Evolutionary conservation across 2,329 filamentous ascomycete species (phyloP), one percentile per base, ranked within the genome.

Genomic region (Juglanconis sp.): DNA sequence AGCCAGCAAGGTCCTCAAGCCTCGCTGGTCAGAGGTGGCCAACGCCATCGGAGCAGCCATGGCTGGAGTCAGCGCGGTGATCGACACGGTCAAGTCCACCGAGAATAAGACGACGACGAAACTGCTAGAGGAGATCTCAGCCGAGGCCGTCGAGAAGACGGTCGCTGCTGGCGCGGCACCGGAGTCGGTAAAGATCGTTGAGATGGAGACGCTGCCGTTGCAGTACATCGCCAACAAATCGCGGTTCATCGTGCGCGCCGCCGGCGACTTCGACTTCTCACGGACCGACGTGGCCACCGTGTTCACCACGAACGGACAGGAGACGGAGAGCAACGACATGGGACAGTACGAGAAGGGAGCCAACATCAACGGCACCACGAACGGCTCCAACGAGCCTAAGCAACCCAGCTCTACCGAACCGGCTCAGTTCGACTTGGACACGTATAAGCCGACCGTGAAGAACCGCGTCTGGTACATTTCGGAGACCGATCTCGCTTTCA

Each of bases 41-140:
- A 88, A 88, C 66, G 86, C 86, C 0, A 85, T 88, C 9, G 86
- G 86, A 1, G 86, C 85, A 8, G 85, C 86, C 1, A 86, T 84
- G 60, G 83, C 85, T 1, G 74, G 82, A 44, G 83, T 88, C 2
- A 85, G 81, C 60, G 79, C 80, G 1, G 77, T 81, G 0, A 74
- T 82, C 9, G 81, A 84, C 60, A 79, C 76, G 0, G 76, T 83
- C 31, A 77, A 80, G 59, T 79, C 77, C 0, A 82, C 79, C 0
- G 79, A 78, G 57, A 69, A 69, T 0, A 73, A 72, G 61, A 70
- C 76, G 4, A 70, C 70, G 0, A 64, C 72, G n/a, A 69, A 77
- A 40, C 64, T 77, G 0, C 66, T 79, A 0, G 70, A 74, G 4
- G 72, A 75, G 48, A 73, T 79, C 4, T 71, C 70, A 13, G 64